Evolutionary conservation across 1,284 basidiomycete genomes (phyloP).

Genomic region (Tilletia setariae): DNA sequence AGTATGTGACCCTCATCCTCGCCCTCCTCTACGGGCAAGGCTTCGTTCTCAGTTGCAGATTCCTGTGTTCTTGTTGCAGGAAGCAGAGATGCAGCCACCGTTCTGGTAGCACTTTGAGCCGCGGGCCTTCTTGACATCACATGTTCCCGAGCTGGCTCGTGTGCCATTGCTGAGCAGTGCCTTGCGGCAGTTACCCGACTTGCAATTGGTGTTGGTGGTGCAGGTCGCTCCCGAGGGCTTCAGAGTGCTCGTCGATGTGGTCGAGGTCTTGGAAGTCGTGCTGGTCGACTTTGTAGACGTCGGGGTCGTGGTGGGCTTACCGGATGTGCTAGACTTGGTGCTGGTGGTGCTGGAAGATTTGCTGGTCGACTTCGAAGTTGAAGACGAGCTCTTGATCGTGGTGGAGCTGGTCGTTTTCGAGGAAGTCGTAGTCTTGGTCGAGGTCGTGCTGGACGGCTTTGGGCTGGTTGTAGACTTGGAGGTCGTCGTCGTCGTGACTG

Average conservation of each 20-base stretch:
- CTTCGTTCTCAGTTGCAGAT: neutral
- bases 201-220: neutral
- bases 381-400: no score
- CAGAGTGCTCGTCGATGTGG: neutral
- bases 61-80: conserved; percentile 11
- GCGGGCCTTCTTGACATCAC: conserved; percentile 4
- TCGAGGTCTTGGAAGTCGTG: neutral
- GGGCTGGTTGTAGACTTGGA: no score
- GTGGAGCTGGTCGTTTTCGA: no score
- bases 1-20: no score
- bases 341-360: neutral
- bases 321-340: conserved; percentile 1
- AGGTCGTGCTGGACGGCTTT: no score
- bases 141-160: neutral
- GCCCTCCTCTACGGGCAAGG: no score
- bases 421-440: no score
- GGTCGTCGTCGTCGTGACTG: no score
- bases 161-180: conserved; percentile 8
- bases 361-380: neutral
- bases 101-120: conserved; percentile 15
- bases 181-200: conserved; percentile 6
- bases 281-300: neutral
- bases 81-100: neutral
- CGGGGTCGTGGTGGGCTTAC: neutral
- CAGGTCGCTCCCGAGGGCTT: conserved; percentile 8